Evolutionary conservation across 257 asterid species (phyloP), one percentile per base, ranked within the genome.

Genomic region (Verbascum thapsus): DNA sequence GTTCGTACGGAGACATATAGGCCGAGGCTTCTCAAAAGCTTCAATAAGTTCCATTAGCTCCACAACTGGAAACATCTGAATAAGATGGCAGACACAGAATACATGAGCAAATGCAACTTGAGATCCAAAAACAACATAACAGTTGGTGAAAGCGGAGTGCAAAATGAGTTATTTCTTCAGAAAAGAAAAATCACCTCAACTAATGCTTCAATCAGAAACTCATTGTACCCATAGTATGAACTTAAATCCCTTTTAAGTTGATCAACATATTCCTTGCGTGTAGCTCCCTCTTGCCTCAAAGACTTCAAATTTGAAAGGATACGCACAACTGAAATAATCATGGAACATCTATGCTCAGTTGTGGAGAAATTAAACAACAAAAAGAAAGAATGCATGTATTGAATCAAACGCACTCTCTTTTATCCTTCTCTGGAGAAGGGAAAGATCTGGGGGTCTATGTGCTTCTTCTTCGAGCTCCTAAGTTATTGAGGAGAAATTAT

Each of bases 11-110:
- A 92, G 70, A 70, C 91, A 85, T 48, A 83, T 85, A 20, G 99
- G 97, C 44, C 97, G 80, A 45, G 94, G 96, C 87, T 92, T 92
- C 81, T 89, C 97, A 76, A 85, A 83, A 59, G 97, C 88, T 79
- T 92, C 97, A 72, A 89, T 81, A 47, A 92, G 96, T 76, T 92
- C 97, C 95, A 89, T 78, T 56, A 92, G 88, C 57, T 92, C 99
- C 77, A 80, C 88, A 69, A 60, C 85, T 5, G 97, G 95, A 72
- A 92, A 92, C 83, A 89, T 78, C 99, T 89, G 76, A 70, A 70
- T 34, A 61, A 66, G 45, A 57, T 64, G 43, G 57, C 39, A 47
- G 66, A 69, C 30, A 53, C 40, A 63, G 47, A 44, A 49, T 17
- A 56, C 35, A 58, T 43, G 67, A 55, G 53, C 38, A 64, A 45